phyloP scores from a whole-genome alignment of 805 yeast genomes.

The Sugiyamaella marilandica region DNA sequence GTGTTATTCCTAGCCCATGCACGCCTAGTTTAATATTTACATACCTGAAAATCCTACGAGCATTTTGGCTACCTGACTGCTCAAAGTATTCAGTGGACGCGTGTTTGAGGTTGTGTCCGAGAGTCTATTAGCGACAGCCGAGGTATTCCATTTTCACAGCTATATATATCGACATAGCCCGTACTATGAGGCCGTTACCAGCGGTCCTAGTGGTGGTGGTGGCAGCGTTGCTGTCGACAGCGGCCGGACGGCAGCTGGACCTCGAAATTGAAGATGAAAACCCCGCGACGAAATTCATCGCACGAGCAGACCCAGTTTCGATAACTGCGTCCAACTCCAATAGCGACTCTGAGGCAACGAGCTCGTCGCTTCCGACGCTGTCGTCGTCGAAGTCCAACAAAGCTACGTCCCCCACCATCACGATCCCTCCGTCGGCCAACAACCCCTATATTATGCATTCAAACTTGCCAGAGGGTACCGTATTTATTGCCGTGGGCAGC shows the following conservation, averaged over 20 bases:
- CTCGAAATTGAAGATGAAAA: too few species aligned
- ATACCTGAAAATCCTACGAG: background rate
- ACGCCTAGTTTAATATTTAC: conserved; percentile 3
- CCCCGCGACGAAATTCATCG: background rate
- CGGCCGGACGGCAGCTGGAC: background rate
- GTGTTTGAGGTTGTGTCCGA: too few species aligned
- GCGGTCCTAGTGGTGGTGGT: background rate
- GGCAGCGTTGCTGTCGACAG: background rate
- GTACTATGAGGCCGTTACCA: background rate
- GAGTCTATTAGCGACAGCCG: too few species aligned
- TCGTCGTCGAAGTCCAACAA: conserved; percentile 13
- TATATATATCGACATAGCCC: too few species aligned
- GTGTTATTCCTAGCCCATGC: background rate
- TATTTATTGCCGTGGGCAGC: conserved; percentile 76
- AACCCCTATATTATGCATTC: conserved; percentile 63
- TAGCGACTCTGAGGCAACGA: background rate
- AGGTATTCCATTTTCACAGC: too few species aligned
- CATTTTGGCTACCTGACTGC: background rate
- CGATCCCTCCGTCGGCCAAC: conserved; percentile 52
- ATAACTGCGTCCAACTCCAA: conserved; percentile 5
- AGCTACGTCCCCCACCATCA: conserved; percentile 43
- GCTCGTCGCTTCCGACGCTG: conserved; percentile 5
- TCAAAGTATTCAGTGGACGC: too few species aligned
- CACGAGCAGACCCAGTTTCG: background rate
- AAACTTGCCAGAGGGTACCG: conserved; percentile 64